Conservation (phyloP, 2,329 filamentous ascomycete genomes). For the Claviceps monticola region DNA sequence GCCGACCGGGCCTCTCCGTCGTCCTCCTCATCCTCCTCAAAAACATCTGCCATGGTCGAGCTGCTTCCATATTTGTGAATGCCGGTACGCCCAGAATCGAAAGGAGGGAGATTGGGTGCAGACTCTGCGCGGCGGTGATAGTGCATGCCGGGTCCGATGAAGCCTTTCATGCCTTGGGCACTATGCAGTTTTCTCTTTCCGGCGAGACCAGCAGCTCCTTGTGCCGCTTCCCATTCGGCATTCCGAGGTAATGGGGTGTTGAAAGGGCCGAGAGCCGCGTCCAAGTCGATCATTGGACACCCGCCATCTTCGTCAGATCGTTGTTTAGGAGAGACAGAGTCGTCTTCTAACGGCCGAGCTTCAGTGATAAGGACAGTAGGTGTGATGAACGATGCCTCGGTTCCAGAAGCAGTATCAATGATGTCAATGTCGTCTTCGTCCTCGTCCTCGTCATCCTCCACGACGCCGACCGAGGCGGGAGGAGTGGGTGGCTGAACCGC, state of each 20-base stretch:
- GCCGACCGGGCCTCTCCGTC: constrained; percentile 38
- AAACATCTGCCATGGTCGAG: constrained; percentile 73
- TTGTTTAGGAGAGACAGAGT: constrained; percentile 10
- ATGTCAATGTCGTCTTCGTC: constrained; percentile 12
- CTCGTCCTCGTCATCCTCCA: constrained; percentile 17
- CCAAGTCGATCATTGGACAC: constrained; percentile 80
- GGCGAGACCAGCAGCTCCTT: constrained; percentile 39
- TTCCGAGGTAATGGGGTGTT: constrained; percentile 60
- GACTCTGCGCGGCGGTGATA: constrained; percentile 70
- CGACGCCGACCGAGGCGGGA: constrained; percentile 20
- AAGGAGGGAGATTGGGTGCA: constrained; percentile 64
- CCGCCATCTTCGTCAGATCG: constrained; percentile 46
- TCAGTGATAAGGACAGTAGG: constrained; percentile 30
- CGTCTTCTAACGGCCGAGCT: constrained; percentile 17
- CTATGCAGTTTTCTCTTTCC: constrained; percentile 60
- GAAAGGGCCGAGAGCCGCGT: constrained; percentile 84
- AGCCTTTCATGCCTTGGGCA: constrained; percentile 55
- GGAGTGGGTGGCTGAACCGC: constrained; percentile 32
- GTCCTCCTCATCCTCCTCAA: constrained; percentile 69
- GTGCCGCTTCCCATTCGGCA: constrained; percentile 53
- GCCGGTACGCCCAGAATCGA: constrained; percentile 46
- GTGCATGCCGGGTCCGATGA: constrained; percentile 55
- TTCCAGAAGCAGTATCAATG: constrained; percentile 10
- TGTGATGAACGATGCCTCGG: constrained; percentile 14
- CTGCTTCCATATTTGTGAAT: constrained; percentile 51